Base-by-base conservation (phyloP, 257 asterid genomes). In the Lithospermum erythrorhizon region DNA sequence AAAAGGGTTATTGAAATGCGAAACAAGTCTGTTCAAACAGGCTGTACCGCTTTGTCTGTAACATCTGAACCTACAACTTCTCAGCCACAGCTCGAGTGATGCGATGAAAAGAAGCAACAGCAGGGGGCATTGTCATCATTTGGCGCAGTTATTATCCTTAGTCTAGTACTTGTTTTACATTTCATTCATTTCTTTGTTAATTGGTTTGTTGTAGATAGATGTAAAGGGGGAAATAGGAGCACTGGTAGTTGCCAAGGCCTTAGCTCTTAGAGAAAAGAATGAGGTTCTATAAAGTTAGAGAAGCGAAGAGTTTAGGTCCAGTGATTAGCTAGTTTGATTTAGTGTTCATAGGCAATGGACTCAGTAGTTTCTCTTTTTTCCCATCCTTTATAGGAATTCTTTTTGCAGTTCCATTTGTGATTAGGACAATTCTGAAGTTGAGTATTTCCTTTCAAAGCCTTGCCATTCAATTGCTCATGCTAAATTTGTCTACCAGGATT, bases 1-100 rank as follows among this genome's bases (percentile, higher is more conserved):
- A 82, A 82, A 82, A 79, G 76, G 68, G 88, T 82, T 23, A 51
- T 79, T 1, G 83, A 82, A 69, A 82, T 82, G 85, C 75, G 88
- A 53, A 72, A 10, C 74, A 66, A 60, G 65, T 58, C 29, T 9
- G 63, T 3, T 51, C 61, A 37, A 21, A 57, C 29, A 23, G 8
- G 4, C 35, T n/a, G 25, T 7, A 19, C 6, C 21, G 29, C 27
- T 2, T 49, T 45, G 37, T 49, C 57, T 2, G 49, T 22, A 3
- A 23, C 61, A 0, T 41, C 67, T 22, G 52, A 66, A 20, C 60
- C 73, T 19, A 52, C 68, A 0, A 22, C 66, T 24, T 19, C 56
- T 52, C 63, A 78, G 59, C 64, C 68, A 15, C 75, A 68, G 58
- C 37, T 68, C 8, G 48, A 37, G 48, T 37, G 48, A 7, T 37